These are phyloP conservation scores for Cyclotella atomus DNA, from an alignment of 108 stramenopile species.

Conservation along the genomic window DNA sequence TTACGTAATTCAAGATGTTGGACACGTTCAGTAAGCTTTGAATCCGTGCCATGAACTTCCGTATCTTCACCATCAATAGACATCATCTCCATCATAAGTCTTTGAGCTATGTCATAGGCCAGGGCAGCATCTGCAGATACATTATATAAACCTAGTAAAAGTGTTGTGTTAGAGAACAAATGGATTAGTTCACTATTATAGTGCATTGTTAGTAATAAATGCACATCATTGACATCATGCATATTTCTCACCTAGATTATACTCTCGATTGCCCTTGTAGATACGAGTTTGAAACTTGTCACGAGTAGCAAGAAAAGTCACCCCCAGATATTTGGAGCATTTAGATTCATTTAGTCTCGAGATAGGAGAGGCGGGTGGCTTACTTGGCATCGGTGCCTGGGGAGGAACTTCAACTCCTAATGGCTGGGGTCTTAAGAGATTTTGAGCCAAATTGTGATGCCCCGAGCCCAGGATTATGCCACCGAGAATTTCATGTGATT, in stretches of 20 bases:
- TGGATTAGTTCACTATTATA: too few relatives aligned
- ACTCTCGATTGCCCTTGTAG: constrained; percentile 44
- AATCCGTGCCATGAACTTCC: too few relatives aligned
- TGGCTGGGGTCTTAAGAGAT: not conserved
- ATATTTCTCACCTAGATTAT: too few relatives aligned
- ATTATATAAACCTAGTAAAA: constrained; percentile 40
- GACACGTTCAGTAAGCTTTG: not conserved
- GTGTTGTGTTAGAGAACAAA: too few relatives aligned
- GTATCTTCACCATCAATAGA: not conserved
- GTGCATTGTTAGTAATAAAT: too few relatives aligned
- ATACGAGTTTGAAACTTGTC: constrained; percentile 36
- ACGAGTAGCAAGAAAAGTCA: constrained; percentile 26
- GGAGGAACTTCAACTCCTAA: not conserved
- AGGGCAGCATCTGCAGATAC: constrained; percentile 37
- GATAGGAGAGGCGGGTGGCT: not conserved
- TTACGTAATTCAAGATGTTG: not conserved
- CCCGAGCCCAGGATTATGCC: not conserved
- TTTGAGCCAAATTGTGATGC: not conserved
- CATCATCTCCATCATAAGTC: constrained; percentile 6
- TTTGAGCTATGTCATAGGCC: constrained; percentile 32
- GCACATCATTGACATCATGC: too few relatives aligned
- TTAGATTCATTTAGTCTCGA: too few relatives aligned
- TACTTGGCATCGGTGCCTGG: not conserved
- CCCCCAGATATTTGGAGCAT: constrained; percentile 27
- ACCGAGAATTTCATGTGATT: not conserved